phyloP scores from a whole-genome alignment of 2,329 filamentous ascomycete genomes.

The Aspergillus amoenus region DNA sequence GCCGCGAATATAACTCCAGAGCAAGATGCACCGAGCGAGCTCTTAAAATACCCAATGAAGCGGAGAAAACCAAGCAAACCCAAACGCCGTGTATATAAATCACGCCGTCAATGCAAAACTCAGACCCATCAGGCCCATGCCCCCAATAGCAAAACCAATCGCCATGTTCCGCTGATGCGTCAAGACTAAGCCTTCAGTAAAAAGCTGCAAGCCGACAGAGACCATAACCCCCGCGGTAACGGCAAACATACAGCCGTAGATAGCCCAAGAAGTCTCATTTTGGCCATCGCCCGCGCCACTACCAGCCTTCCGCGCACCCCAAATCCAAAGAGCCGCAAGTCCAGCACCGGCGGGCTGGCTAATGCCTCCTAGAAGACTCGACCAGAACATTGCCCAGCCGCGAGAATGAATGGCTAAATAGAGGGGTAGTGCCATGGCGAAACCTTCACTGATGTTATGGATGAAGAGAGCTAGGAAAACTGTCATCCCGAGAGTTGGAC shows the following conservation, averaged over 20 bases:
- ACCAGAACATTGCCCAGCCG: conserved; percentile 78
- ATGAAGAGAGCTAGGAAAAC: conserved; percentile 96
- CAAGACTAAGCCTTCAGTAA: conserved; percentile 79
- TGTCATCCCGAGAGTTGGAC: conserved; percentile 79
- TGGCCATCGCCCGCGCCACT: conserved; percentile 26
- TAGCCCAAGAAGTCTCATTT: conserved; percentile 51
- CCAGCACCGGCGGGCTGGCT: conserved; percentile 84
- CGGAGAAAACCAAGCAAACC: conserved; percentile 3
- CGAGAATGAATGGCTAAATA: conserved; percentile 87
- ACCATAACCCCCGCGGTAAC: conserved; percentile 93
- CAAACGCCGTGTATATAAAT: conserved; percentile 11
- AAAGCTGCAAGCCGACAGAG: conserved; percentile 84
- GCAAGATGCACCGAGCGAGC: background rate
- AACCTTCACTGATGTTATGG: conserved; percentile 97
- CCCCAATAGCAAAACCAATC: conserved; percentile 40
- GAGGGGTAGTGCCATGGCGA: conserved; percentile 86
- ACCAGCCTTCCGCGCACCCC: conserved; percentile 58
- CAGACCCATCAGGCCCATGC: conserved; percentile 83
- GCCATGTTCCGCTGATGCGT: conserved; percentile 51
- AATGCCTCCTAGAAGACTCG: conserved; percentile 77
- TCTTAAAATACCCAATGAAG: background rate
- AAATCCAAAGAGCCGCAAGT: conserved; percentile 83
- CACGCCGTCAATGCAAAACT: conserved; percentile 78
- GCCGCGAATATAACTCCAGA: conserved; percentile 1
- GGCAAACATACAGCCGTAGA: conserved; percentile 71